Conservation (phyloP, 1,139 yeast genomes). For the Hansenula lynferdii region DNA sequence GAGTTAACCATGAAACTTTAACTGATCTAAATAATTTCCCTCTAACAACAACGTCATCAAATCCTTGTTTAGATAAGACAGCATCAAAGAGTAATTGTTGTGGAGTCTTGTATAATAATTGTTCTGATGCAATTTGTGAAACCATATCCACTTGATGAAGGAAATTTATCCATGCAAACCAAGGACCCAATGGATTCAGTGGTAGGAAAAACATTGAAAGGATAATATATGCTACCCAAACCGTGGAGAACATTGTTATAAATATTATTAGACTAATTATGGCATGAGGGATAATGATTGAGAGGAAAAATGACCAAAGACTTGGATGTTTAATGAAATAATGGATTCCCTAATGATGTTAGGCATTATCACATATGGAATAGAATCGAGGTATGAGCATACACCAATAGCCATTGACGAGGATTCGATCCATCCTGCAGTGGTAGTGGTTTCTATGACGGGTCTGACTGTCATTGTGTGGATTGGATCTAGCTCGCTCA, state of each 20-base stretch:
- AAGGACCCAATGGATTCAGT: conserved; percentile 50
- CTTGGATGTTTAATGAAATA: conserved; percentile 42
- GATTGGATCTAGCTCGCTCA: no score
- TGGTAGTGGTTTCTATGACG: no score
- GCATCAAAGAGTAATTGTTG: conserved; percentile 53
- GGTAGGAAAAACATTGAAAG: conserved; percentile 35
- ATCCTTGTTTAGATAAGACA: conserved; percentile 44
- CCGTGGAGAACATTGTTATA: conserved; percentile 31
- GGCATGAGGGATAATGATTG: conserved; percentile 48
- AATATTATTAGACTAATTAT: conserved; percentile 40
- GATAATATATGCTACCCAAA: conserved; percentile 39
- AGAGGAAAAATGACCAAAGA: conserved; percentile 47
- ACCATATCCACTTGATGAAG: conserved; percentile 48
- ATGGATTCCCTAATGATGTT: conserved; percentile 32
- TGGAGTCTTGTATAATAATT: conserved; percentile 53
- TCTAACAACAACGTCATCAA: conserved; percentile 43
- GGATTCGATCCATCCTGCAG: background rate
- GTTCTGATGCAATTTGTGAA: conserved; percentile 44
- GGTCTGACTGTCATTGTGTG: no score
- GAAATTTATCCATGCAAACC: conserved; percentile 49
- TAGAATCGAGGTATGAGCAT: background rate
- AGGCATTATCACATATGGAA: background rate
- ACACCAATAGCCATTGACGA: background rate
- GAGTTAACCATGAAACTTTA: conserved; percentile 26
- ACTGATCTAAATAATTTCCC: conserved; percentile 34